Evolutionary conservation across 2,329 filamentous ascomycete genomes (phyloP).

Genomic region (Drechslerella dactyloides): DNA sequence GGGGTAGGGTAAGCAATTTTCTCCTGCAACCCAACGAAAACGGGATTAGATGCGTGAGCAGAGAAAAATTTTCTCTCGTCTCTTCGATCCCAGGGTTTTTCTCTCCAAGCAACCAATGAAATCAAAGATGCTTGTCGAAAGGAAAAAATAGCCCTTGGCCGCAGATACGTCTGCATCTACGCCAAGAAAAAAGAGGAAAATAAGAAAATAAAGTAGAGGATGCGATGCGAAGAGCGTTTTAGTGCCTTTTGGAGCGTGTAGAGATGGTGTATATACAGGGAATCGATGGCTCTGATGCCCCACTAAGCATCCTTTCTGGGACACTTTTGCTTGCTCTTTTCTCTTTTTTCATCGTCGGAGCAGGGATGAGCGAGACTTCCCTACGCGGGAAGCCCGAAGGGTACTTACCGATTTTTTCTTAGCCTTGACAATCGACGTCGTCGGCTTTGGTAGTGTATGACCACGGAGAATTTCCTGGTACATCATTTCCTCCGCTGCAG

Average conservation of each 20-base stretch:
- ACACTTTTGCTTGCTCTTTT: background rate
- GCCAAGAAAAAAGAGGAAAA: constrained; percentile 45
- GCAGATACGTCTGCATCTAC: constrained; percentile 43
- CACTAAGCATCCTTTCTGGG: constrained; percentile 20
- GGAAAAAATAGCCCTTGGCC: constrained; percentile 19
- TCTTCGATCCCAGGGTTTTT: constrained; percentile 28
- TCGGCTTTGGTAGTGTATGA: constrained; percentile 35
- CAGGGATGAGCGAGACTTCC: constrained; percentile 49
- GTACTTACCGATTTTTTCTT: constrained; percentile 51
- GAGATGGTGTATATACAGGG: constrained; percentile 51
- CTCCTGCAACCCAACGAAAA: constrained; percentile 47
- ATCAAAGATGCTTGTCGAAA: constrained; percentile 41
- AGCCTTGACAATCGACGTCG: constrained; percentile 47
- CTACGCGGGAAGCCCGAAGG: constrained; percentile 48
- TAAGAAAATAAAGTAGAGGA: constrained; percentile 30
- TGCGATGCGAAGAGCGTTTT: constrained; percentile 38
- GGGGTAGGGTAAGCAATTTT: constrained; percentile 35
- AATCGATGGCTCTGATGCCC: constrained; percentile 29
- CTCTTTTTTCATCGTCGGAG: constrained; percentile 29
- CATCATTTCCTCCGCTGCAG: constrained; percentile 38
- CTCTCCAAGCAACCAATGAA: constrained; percentile 47
- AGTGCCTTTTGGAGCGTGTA: constrained; percentile 46
- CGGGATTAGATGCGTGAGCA: constrained; percentile 41
- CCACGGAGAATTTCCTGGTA: constrained; percentile 41
- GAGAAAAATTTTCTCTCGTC: constrained; percentile 31